Conservation (phyloP, 768 basidiomycete genomes). For the Suillus sp. region DNA sequence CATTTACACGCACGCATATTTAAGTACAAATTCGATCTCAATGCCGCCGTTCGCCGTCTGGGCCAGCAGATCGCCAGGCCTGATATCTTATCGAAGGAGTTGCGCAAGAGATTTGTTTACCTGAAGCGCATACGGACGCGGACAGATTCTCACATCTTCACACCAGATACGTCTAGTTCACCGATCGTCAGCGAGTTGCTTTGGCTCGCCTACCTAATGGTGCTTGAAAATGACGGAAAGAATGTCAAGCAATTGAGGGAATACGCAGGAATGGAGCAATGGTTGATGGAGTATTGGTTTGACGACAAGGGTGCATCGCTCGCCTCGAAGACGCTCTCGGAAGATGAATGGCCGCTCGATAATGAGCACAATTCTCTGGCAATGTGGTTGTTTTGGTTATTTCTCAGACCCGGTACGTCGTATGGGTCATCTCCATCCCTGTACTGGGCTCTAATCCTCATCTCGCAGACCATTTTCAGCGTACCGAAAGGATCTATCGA, state of each 20-base stretch:
- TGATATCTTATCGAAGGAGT: slow-evolving; percentile 56
- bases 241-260: slow-evolving; percentile 72
- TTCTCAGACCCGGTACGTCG: slow-evolving; percentile 59
- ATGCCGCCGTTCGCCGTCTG: slow-evolving; percentile 51
- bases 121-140: slow-evolving; percentile 58
- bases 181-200: slow-evolving; percentile 45
- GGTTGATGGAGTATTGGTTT: slow-evolving; percentile 73
- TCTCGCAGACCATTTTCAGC: slow-evolving; percentile 49
- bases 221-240: slow-evolving; percentile 79
- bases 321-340: slow-evolving; percentile 43
- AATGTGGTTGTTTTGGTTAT: slow-evolving; percentile 82
- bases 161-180: slow-evolving; percentile 24
- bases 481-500: slow-evolving; percentile 42
- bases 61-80: slow-evolving; percentile 44
- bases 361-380: slow-evolving; percentile 56
- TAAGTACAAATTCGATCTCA: slow-evolving; percentile 62
- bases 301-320: slow-evolving; percentile 57
- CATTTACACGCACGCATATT: slow-evolving; percentile 76
- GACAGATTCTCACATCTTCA: slow-evolving; percentile 23
- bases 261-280: slow-evolving; percentile 61
- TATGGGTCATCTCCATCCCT: not conserved
- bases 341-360: slow-evolving; percentile 58
- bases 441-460: not conserved
- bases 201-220: slow-evolving; percentile 72
- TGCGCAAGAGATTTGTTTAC: slow-evolving; percentile 59